Percentiles rank a stretch among this genome's conserved stretches.
These are phyloP conservation scores for Naganishia vishniacii DNA, from an alignment of 768 basidiomycete genomes.

Conservation along the genomic window DNA sequence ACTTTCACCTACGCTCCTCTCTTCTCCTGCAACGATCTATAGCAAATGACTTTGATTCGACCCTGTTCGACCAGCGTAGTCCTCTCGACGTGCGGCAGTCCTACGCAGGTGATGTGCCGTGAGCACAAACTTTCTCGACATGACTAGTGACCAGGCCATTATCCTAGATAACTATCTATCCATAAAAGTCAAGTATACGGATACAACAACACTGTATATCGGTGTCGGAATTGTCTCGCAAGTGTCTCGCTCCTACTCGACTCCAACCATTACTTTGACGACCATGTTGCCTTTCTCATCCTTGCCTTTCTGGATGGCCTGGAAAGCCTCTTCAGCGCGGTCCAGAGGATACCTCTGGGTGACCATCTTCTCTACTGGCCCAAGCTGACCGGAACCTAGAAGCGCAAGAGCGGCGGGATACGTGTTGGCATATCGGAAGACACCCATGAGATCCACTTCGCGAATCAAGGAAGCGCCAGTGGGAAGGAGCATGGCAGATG, in stretches of 20 bases:
- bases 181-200: too few species aligned
- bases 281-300: slow-evolving; percentile 77
- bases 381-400: slow-evolving; percentile 64
- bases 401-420: slow-evolving; percentile 80
- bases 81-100: too few species aligned
- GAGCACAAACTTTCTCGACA: too few species aligned
- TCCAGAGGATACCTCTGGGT: slow-evolving; percentile 54
- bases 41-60: too few species aligned
- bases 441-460: slow-evolving; percentile 87
- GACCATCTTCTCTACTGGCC: slow-evolving; percentile 65
- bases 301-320: slow-evolving; percentile 67
- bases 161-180: too few species aligned
- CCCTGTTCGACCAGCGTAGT: too few species aligned
- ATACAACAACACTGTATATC: too few species aligned
- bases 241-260: background rate
- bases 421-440: slow-evolving; percentile 78
- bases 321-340: slow-evolving; percentile 69
- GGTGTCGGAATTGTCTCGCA: too few species aligned
- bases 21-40: too few species aligned
- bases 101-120: too few species aligned
- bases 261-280: slow-evolving; percentile 76
- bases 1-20: too few species aligned
- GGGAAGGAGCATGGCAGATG: slow-evolving; percentile 73
- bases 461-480: slow-evolving; percentile 73
- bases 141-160: too few species aligned